Evolutionary conservation across 2,329 filamentous ascomycete species (phyloP), one percentile per base, ranked within the genome.

Genomic region (Colletotrichum liaoningense): DNA sequence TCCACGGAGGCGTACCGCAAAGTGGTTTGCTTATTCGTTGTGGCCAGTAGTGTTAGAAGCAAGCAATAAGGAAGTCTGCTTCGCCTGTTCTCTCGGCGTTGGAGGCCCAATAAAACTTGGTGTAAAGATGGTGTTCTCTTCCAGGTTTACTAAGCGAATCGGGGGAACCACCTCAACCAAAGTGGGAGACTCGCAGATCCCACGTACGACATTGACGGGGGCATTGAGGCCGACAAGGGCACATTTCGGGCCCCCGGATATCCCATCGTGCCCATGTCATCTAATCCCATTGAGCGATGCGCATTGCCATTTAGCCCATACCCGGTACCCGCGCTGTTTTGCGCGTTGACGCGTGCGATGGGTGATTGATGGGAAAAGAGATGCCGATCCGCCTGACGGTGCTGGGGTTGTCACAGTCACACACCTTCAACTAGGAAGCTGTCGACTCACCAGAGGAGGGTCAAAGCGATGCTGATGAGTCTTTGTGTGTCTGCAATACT

Each of bases 281-380:
- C 54, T 59, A 63, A 49, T 46, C 28, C 28, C 30, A 46, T 30
- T 54, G 28, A 19, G 24, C 28, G 55, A 12, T 42, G 38, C 38
- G 38, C 38, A 42, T 42, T 42, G 14, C 14, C 14, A 19, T 42
- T 49, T 56, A 33, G 30, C 38, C 67, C 60, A 57, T 33, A 33
- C 33, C 33, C 33, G 11, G 33, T 33, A 58, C 14, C 46, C 38
- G 12, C 38, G 46, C 46, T 5, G 19, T 38, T 26, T 30, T 42
- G 30, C 63, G 68, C 63, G 63, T 67, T 56, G 63, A 70, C 68
- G 42, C 42, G 55, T 67, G 42, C 26, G 55, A 28, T 55, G 22
- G 30, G 55, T 66, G 62, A 70, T 67, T 66, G 63, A 66, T 60
- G 63, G 63, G 63, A 70, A 70, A 70, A 59, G 38, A 19, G 24